These are phyloP conservation scores for Strombidium stylifer DNA, from an alignment of 73 alveolate genomes.

Conservation along the genomic window DNA sequence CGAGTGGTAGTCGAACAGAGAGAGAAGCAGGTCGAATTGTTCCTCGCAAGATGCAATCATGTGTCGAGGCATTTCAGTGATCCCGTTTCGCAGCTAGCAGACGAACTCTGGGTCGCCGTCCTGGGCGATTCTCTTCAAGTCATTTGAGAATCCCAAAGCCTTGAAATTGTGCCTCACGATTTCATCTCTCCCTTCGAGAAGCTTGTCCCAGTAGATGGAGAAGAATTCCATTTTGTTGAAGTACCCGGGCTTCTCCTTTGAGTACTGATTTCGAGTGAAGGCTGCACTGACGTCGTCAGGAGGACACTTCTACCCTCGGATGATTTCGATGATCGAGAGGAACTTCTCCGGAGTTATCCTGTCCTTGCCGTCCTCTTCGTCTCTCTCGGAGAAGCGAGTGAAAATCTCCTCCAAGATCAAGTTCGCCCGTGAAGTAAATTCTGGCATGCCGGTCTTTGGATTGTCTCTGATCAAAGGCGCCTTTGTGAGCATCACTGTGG, in stretches of 20 bases:
- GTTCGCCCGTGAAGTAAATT: conserved; percentile 60
- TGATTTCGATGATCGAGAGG: conserved; percentile 65
- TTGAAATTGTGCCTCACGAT: conserved; percentile 78
- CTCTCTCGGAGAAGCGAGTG: conserved; percentile 52
- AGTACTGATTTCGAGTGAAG: conserved; percentile 55
- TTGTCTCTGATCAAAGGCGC: conserved; percentile 29
- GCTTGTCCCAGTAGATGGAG: conserved; percentile 62
- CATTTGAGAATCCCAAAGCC: conserved; percentile 68
- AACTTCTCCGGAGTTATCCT: conserved; percentile 61
- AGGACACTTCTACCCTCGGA: conserved; percentile 66
- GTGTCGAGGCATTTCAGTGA: conserved; percentile 68
- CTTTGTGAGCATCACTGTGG: neutral
- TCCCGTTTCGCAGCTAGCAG: conserved; percentile 30
- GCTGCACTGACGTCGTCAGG: conserved; percentile 75
- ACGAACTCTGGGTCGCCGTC: conserved; percentile 28
- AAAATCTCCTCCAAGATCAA: conserved; percentile 64
- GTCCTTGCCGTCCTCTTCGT: conserved; percentile 13
- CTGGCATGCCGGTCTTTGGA: conserved; percentile 42
- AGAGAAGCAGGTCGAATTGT: conserved; percentile 63
- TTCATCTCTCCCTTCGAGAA: conserved; percentile 53
- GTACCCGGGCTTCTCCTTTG: conserved; percentile 71
- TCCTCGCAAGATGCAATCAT: conserved; percentile 55
- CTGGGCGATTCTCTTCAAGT: conserved; percentile 42
- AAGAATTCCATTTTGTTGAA: conserved; percentile 54
- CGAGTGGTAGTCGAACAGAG: conserved; percentile 37